Evolutionary conservation across 176 grass and related monocot genomes (phyloP), one percentile per base, ranked within the genome.

Genomic region (Carex myosuroides): DNA sequence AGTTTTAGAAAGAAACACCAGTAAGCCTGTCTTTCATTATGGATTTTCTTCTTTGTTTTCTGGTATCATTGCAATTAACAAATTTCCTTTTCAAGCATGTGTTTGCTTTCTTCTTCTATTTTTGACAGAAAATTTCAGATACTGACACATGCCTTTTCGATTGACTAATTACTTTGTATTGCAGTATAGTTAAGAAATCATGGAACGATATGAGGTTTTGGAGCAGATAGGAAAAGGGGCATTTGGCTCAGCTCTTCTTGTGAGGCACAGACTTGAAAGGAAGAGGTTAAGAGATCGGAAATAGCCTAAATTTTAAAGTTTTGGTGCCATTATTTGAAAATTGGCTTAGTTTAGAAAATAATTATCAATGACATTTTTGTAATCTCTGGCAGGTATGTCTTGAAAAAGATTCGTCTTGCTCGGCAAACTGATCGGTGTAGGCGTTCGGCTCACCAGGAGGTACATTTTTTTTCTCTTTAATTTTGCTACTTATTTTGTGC

Each of bases 141-240:
- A 33, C 13, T 67, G 64, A 14, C 17, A 35, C 2, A 67, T 35
- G 64, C 6, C 61, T 79, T 59, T 76, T 41, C 10, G 2, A 46
- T 53, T 8, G 21, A 20, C 44, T 37, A 61, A 67, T 79, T 50
- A 18, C 63, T 53, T 66, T 37, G 6, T 18, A 35, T 79, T 60
- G 24, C 86, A 94, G 88, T 66, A 41, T 0, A 62, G 4, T 74
- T 52, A 57, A 79, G 24, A 59, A 84, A 76, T 7, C 46, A 98
- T 98, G 95, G 92, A 98, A 54, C 89, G 88, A 76, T 98, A 98
- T 59, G 95, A 98, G 92, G 86, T 98, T 73, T 62, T 98, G 88
- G 95, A 93, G 80, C 95, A 98, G 83, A 94, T 98, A 87, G 95
- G 95, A 9, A 94, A 98, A 79, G 95, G 95, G 39, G 91, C 95